Conservation (phyloP, 2,329 filamentous ascomycete genomes). For the Lasiodiplodia citricola region DNA sequence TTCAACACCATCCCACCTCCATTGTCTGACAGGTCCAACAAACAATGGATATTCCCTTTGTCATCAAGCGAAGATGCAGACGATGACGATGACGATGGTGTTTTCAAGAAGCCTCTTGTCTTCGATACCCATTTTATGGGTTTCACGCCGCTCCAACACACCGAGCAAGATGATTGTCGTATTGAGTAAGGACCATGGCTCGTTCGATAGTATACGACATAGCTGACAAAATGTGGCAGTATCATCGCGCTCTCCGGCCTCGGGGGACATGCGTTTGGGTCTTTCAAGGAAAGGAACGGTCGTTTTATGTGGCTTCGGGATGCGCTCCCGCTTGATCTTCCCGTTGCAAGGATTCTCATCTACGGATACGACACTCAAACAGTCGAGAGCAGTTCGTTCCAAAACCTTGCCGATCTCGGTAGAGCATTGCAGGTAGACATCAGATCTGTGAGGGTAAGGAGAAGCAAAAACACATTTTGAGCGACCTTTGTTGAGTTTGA, state of each 20-base stretch:
- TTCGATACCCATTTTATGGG: conserved; percentile 26
- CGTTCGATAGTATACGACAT: too few species aligned
- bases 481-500: too few species aligned
- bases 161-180: not conserved
- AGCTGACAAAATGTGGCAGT: conserved; percentile 7
- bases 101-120: conserved; percentile 3
- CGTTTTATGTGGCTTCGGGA: conserved; percentile 40
- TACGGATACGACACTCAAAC: conserved; percentile 35
- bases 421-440: not conserved
- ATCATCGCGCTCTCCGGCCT: conserved; percentile 31
- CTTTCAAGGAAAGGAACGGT: conserved; percentile 34
- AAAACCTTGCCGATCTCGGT: not conserved
- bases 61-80: not conserved
- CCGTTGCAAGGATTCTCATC: conserved; percentile 33
- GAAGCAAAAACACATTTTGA: too few species aligned
- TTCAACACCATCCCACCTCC: not conserved
- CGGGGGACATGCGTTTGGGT: conserved; percentile 32
- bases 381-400: not conserved
- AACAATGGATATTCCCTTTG: not conserved
- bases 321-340: conserved; percentile 33
- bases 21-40: not conserved
- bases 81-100: not conserved
- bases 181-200: not conserved
- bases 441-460: not conserved
- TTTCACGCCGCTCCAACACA: conserved; percentile 21